phyloP scores from a whole-genome alignment of 441 rosid genomes.

The Mallotus japonicus region DNA sequence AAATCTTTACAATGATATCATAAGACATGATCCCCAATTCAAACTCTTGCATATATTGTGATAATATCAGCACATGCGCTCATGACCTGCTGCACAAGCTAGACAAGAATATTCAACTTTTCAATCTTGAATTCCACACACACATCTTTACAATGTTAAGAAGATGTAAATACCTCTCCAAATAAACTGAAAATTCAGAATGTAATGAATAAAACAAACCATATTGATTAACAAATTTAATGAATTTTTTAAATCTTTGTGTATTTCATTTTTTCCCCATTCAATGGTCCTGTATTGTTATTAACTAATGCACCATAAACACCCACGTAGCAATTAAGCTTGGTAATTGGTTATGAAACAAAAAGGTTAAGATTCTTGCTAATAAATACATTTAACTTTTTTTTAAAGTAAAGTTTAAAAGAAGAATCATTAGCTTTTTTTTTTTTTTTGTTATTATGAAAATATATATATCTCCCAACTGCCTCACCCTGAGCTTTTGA shows the following conservation, averaged over 20 bases:
- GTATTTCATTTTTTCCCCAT: not conserved
- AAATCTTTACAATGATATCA: no score
- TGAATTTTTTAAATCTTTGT: no score
- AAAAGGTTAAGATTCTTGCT: constrained; percentile 8
- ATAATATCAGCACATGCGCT: not conserved
- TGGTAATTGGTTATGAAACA: not conserved
- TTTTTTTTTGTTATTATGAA: not conserved
- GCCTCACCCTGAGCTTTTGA: constrained; percentile 11
- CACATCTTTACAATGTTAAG: no score
- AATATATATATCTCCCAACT: constrained; percentile 8
- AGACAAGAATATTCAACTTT: no score
- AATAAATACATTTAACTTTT: not conserved
- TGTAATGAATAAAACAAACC: no score
- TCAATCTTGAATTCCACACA: no score
- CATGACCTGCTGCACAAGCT: no score
- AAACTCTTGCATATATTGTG: no score
- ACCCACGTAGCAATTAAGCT: not conserved
- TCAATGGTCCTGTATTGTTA: not conserved
- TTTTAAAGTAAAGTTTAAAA: not conserved
- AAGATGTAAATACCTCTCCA: no score
- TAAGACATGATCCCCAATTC: no score
- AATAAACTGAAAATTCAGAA: no score
- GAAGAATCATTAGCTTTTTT: constrained; percentile 3
- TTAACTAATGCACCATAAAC: not conserved
- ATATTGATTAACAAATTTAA: no score